Conservation (phyloP, 768 basidiomycete genomes). For the Leccinum subtestaceum region DNA sequence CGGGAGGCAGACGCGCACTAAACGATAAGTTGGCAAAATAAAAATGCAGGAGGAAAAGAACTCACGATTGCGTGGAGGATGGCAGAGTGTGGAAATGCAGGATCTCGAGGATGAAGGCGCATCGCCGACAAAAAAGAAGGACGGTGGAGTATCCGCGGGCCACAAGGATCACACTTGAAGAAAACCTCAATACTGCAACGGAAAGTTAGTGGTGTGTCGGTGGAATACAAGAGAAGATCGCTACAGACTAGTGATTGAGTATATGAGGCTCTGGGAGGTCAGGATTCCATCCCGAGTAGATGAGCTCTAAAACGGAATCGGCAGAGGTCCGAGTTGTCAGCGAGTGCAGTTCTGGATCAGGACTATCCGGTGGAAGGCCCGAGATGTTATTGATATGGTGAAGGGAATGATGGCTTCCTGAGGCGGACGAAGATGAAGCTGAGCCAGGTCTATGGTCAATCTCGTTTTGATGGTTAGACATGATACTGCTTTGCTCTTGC, state of each 20-base stretch:
- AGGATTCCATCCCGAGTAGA: constrained; percentile 81
- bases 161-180: constrained; percentile 86
- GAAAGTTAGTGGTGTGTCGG: constrained; percentile 9
- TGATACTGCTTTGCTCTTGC: constrained; percentile 47
- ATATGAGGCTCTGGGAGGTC: constrained; percentile 76
- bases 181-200: constrained; percentile 73
- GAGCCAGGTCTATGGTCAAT: constrained; percentile 20
- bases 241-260: constrained; percentile 73
- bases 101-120: constrained; percentile 75
- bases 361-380: constrained; percentile 40
- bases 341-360: constrained; percentile 50
- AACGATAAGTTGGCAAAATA: constrained; percentile 8
- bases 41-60: constrained; percentile 7
- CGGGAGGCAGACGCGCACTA: constrained; percentile 83
- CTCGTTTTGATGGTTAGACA: constrained; percentile 20
- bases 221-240: constrained; percentile 8
- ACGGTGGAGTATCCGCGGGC: constrained; percentile 79
- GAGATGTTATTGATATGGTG: constrained; percentile 4
- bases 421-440: constrained; percentile 19
- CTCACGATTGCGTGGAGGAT: constrained; percentile 87
- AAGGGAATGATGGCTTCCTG: constrained; percentile 6
- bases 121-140: constrained; percentile 78
- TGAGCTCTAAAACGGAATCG: constrained; percentile 61
- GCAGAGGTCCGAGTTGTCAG: constrained; percentile 38
- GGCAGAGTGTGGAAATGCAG: constrained; percentile 84